These are phyloP conservation scores for Vicia villosa DNA, from an alignment of 306 rosid species.

Conservation along the genomic window DNA sequence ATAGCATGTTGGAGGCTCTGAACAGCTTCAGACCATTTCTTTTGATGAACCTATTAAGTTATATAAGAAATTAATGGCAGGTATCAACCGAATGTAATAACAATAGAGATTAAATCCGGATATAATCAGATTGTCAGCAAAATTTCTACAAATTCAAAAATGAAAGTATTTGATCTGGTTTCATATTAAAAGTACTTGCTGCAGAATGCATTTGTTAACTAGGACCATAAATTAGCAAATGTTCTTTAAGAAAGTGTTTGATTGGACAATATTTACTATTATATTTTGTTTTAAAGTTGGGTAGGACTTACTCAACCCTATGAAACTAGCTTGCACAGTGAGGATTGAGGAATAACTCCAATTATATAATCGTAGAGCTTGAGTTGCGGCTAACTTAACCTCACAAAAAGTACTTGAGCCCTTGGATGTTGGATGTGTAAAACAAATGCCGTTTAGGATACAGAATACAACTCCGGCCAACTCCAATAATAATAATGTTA, in stretches of 20 bases:
- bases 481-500: too few relatives aligned
- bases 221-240: not conserved
- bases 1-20: constrained; percentile 90
- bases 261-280: not conserved
- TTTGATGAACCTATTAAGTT: constrained; percentile 53
- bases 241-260: not conserved
- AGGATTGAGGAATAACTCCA: too few relatives aligned
- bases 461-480: too few relatives aligned
- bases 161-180: constrained; percentile 10
- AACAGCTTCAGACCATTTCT: constrained; percentile 81
- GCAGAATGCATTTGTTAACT: constrained; percentile 7
- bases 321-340: too few relatives aligned
- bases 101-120: constrained; percentile 4
- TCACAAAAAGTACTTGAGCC: too few relatives aligned
- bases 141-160: constrained; percentile 6
- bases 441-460: too few relatives aligned
- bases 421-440: too few relatives aligned
- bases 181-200: constrained; percentile 11
- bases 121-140: constrained; percentile 1
- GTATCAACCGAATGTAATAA: constrained; percentile 24
- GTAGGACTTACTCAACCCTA: not conserved
- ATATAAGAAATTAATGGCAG: constrained; percentile 7
- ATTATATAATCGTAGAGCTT: too few relatives aligned
- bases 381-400: too few relatives aligned
- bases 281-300: not conserved